A percentile compares a stretch with the other conserved stretches of the same genome.
Evolutionary conservation across 2,329 filamentous ascomycete genomes (phyloP).

Genomic region (Sporothrix mexicana): DNA sequence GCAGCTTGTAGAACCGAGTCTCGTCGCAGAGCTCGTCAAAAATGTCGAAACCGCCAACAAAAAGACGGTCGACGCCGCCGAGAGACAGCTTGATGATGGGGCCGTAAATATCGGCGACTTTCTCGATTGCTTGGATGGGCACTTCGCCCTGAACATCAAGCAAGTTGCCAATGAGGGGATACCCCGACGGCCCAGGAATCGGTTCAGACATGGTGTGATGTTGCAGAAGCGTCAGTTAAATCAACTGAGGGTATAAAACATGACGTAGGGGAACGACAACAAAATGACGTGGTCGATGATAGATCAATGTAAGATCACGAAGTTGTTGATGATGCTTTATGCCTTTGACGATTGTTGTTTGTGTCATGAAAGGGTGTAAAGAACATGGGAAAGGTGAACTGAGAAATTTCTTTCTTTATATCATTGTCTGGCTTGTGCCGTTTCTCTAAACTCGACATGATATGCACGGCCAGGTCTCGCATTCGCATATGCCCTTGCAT

Average conservation of each 20-base stretch:
- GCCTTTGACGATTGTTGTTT: not conserved
- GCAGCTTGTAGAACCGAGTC: conserved; percentile 38
- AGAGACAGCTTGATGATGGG: conserved; percentile 36
- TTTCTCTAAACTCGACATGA: not conserved
- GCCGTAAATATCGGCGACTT: conserved; percentile 35
- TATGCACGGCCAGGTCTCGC: not conserved
- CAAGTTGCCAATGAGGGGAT: conserved; percentile 38
- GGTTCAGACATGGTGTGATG: conserved; percentile 24
- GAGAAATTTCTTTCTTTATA: not conserved
- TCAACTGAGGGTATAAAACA: not conserved
- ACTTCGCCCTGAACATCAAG: conserved; percentile 37
- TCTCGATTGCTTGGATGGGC: conserved; percentile 34
- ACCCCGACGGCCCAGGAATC: conserved; percentile 43
- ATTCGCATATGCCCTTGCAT: not conserved
- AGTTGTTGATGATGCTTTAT: not conserved
- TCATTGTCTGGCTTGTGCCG: not conserved
- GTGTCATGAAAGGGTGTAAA: no score
- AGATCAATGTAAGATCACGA: not conserved
- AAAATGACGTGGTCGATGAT: not conserved
- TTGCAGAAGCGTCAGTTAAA: not conserved
- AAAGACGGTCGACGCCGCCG: conserved; percentile 13
- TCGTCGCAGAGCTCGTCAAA: conserved; percentile 40
- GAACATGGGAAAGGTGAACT: not conserved
- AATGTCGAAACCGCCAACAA: conserved; percentile 37
- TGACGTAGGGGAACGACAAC: not conserved